Percentiles rank a stretch among this genome's conserved stretches.
Evolutionary conservation across 2,329 filamentous ascomycete species (phyloP).

Genomic region (Catunica adiposa): DNA sequence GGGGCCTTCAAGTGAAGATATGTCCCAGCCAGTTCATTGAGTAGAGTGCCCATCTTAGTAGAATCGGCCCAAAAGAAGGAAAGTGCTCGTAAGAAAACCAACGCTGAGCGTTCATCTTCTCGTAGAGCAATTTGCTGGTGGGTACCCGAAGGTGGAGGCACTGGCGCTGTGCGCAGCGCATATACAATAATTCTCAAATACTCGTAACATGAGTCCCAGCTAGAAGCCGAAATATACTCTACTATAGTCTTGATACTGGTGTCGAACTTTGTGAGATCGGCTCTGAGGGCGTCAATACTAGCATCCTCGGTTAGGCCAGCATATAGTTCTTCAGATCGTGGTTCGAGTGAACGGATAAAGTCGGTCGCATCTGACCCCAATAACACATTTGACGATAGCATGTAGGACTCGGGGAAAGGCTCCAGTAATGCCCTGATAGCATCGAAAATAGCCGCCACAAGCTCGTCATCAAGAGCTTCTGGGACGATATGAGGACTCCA

Average conservation of each 20-base stretch:
- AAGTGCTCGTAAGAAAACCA: constrained; percentile 41
- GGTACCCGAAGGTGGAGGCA: neutral
- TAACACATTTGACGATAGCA: constrained; percentile 39
- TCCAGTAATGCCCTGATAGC: constrained; percentile 38
- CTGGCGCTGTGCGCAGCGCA: constrained; percentile 24
- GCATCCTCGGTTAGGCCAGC: constrained; percentile 8
- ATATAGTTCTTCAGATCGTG: constrained; percentile 11
- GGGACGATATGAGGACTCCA: constrained; percentile 18
- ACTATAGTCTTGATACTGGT: constrained; percentile 37
- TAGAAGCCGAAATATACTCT: constrained; percentile 49
- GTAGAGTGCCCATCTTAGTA: constrained; percentile 41
- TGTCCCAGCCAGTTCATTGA: constrained; percentile 50
- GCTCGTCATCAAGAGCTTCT: constrained; percentile 29
- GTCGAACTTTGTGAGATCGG: constrained; percentile 30
- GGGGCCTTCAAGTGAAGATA: constrained; percentile 49
- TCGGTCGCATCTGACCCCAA: constrained; percentile 22
- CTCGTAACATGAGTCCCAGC: constrained; percentile 43
- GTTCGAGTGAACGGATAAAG: constrained; percentile 9
- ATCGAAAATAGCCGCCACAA: constrained; percentile 40
- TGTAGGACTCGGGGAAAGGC: constrained; percentile 40
- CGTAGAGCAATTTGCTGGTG: constrained; percentile 18
- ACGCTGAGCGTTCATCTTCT: constrained; percentile 35
- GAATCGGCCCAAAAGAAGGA: constrained; percentile 49
- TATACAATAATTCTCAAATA: constrained; percentile 38
- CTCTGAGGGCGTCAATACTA: constrained; percentile 8